Percentiles rank a stretch among this genome's conserved stretches.
Conservation (phyloP, 2,329 filamentous ascomycete species). For the Fusarium sp. region DNA sequence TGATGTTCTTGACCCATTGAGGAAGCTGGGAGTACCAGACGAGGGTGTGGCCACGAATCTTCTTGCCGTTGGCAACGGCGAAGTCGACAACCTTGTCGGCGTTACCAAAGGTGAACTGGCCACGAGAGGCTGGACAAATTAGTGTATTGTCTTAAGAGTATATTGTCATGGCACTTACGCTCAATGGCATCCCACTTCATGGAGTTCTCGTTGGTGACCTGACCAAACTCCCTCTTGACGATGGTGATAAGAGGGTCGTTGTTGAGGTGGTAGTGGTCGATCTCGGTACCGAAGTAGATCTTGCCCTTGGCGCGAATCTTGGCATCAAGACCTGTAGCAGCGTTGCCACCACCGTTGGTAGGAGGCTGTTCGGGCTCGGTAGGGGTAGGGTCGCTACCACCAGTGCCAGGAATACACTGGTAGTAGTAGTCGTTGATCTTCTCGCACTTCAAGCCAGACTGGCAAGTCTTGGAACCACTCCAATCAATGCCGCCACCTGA, state of each 20-base stretch:
- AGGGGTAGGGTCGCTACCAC: background rate
- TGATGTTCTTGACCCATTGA: conserved; percentile 69
- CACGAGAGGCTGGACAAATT: conserved; percentile 54
- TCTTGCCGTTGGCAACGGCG: conserved; percentile 66
- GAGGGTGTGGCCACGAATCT: conserved; percentile 74
- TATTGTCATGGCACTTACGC: background rate
- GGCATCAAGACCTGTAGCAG: conserved; percentile 3
- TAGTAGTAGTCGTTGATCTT: conserved; percentile 27
- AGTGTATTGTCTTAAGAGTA: accelerated
- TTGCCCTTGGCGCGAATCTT: conserved; percentile 68
- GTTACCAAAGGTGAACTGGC: conserved; percentile 67
- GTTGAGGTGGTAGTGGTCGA: conserved; percentile 65
- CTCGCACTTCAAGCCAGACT: conserved; percentile 9
- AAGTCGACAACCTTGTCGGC: conserved; percentile 71
- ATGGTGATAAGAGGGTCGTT: conserved; percentile 57
- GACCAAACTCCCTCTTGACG: conserved; percentile 72
- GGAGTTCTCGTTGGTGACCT: conserved; percentile 75
- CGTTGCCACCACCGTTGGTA: background rate
- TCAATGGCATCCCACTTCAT: conserved; percentile 73
- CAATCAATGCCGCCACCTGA: conserved; percentile 6
- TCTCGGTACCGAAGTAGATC: conserved; percentile 71
- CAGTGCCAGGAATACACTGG: conserved; percentile 20
- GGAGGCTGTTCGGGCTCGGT: background rate
- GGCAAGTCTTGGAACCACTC: conserved; percentile 6
- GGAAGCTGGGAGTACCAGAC: conserved; percentile 73